These are phyloP conservation scores for Lachancea nothofagi DNA, from an alignment of 805 yeast genomes.

Conservation along the genomic window DNA sequence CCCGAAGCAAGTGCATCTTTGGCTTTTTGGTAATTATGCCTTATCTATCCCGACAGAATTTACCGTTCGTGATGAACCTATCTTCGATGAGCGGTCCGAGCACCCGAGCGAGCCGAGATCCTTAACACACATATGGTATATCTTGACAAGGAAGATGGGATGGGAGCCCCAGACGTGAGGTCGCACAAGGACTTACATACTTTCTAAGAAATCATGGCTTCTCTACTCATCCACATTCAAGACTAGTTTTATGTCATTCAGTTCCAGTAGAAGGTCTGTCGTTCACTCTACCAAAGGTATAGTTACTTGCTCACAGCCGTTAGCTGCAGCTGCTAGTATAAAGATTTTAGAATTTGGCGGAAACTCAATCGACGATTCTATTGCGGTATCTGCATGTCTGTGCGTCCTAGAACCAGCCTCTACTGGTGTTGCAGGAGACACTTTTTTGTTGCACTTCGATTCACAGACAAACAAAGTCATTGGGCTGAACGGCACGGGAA, in stretches of 20 bases:
- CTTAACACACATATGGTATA: too few species aligned
- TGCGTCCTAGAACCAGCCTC: constrained; percentile 54
- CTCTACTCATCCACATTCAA: too few species aligned
- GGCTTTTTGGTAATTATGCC: too few species aligned
- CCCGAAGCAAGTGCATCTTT: too few species aligned
- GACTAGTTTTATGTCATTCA: constrained; percentile 10
- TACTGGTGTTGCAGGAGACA: constrained; percentile 62
- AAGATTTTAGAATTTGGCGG: constrained; percentile 66
- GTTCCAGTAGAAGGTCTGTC: constrained; percentile 13
- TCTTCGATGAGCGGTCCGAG: too few species aligned
- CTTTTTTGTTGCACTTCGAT: constrained; percentile 58
- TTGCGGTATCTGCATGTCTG: constrained; percentile 53
- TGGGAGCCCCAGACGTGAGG: too few species aligned
- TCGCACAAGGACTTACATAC: too few species aligned
- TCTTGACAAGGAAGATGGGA: too few species aligned
- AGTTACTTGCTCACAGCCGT: constrained; percentile 69
- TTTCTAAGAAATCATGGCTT: too few species aligned
- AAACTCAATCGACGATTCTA: constrained; percentile 61
- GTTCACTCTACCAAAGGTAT: constrained; percentile 45
- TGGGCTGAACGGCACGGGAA: constrained; percentile 75
- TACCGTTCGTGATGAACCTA: too few species aligned
- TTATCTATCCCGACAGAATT: too few species aligned
- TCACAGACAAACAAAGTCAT: constrained; percentile 44
- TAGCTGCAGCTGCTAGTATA: constrained; percentile 70
- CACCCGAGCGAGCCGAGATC: too few species aligned